Percentiles rank a stretch among this genome's conserved stretches.
Conservation (phyloP, 2,329 filamentous ascomycete genomes). For the Botrytis elliptica region DNA sequence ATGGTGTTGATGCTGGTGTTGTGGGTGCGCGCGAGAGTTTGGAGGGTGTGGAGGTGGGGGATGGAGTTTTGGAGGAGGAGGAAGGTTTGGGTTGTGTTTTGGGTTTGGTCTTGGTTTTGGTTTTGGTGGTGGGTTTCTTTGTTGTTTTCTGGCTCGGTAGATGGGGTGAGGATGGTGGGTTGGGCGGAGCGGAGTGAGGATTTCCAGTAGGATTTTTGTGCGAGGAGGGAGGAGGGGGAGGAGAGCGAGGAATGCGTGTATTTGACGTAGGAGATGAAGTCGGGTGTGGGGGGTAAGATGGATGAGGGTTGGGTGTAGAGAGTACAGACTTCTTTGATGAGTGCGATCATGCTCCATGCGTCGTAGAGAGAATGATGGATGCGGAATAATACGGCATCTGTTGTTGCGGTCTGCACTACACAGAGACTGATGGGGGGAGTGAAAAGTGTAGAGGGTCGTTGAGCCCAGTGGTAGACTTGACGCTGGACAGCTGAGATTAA, state of each 20-base stretch:
- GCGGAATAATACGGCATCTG: constrained; percentile 4
- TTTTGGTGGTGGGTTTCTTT: too few relatives aligned
- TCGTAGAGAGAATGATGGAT: constrained; percentile 12
- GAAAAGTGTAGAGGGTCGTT: constrained; percentile 6
- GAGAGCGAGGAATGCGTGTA: background rate
- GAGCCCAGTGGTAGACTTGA: background rate
- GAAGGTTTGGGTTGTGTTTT: background rate
- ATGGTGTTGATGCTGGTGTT: constrained; percentile 1
- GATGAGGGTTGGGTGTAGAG: background rate
- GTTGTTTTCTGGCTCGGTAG: too few relatives aligned
- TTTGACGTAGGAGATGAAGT: background rate
- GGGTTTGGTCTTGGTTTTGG: background rate
- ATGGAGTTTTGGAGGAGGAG: background rate
- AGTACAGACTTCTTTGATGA: background rate
- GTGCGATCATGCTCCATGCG: constrained; percentile 10
- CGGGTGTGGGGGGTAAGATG: background rate
- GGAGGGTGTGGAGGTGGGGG: background rate
- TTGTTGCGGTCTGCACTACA: background rate
- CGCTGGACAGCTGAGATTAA: background rate
- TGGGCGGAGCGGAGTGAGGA: background rate
- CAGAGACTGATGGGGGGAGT: constrained; percentile 8
- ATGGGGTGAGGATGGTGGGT: background rate
- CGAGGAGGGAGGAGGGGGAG: background rate
- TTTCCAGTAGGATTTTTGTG: background rate
- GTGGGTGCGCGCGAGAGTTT: background rate